Percentiles rank a stretch among this genome's conserved stretches.
Evolutionary conservation across 306 rosid genomes (phyloP).

Genomic region (Gastrolobium bilobum): DNA sequence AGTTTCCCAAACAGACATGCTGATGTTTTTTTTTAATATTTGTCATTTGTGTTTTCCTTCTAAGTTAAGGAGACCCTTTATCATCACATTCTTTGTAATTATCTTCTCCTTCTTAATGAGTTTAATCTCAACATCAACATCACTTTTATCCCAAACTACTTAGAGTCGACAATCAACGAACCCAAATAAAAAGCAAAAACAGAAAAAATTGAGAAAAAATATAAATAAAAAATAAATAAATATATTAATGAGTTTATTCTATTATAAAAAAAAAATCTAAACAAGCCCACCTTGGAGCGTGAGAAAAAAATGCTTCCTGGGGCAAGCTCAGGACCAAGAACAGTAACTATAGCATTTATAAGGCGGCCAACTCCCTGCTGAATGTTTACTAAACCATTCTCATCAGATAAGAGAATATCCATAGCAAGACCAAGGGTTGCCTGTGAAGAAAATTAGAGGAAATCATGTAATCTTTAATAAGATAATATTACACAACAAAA

Average conservation of each 20-base stretch:
- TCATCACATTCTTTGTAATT: conserved; percentile 28
- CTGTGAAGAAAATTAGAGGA: conserved; percentile 53
- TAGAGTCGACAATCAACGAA: no score
- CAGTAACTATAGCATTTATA: conserved; percentile 91
- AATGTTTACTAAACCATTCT: conserved; percentile 87
- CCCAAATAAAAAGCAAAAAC: no score
- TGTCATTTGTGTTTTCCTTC: conserved; percentile 30
- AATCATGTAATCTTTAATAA: conserved; percentile 27
- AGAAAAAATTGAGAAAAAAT: no score
- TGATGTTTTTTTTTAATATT: conserved; percentile 5
- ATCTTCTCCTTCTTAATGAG: conserved; percentile 33
- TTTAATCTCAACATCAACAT: not conserved
- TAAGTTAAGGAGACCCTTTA: conserved; percentile 14
- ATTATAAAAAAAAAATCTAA: conserved; percentile 1
- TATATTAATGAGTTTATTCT: not conserved
- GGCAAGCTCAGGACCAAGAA: conserved; percentile 97
- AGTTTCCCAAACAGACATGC: conserved; percentile 35
- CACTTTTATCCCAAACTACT: no score
- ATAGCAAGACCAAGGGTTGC: conserved; percentile 94
- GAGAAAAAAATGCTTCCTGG: conserved; percentile 99
- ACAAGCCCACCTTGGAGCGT: conserved; percentile 82
- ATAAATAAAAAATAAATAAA: no score
- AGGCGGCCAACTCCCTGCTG: conserved; percentile 98
- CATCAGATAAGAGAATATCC: conserved; percentile 96
- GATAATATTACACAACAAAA: conserved; percentile 46